These are phyloP conservation scores for Panicum hallii DNA, from an alignment of 202 grass and related monocot species.

Conservation along the genomic window DNA sequence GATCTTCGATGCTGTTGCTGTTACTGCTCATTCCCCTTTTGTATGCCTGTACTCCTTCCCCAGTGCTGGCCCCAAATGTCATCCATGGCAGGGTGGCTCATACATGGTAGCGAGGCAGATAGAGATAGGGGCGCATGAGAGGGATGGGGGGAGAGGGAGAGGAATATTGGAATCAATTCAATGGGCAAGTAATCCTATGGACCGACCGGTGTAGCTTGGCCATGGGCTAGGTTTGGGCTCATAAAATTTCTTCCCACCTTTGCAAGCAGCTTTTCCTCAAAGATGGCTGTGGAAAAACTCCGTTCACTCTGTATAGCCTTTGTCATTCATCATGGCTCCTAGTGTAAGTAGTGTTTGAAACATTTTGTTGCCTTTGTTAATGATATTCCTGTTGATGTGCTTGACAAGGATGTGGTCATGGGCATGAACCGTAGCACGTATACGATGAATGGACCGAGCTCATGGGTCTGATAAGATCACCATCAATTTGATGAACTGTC, in stretches of 20 bases:
- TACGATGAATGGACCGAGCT: background rate
- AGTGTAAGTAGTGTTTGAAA: background rate
- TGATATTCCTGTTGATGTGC: background rate
- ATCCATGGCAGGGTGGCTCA: background rate
- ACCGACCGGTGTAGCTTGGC: background rate
- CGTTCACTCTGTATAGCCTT: background rate
- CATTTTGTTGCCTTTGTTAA: background rate
- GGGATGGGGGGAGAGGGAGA: background rate
- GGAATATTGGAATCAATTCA: background rate
- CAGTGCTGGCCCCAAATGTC: background rate
- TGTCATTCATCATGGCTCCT: background rate
- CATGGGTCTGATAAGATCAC: background rate
- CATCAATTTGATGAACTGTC: background rate
- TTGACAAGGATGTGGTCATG: background rate
- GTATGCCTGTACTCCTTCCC: background rate
- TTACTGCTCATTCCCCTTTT: background rate
- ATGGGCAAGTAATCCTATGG: background rate
- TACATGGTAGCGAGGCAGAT: background rate
- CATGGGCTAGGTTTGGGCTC: background rate
- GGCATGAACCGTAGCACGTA: background rate
- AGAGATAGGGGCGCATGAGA: background rate
- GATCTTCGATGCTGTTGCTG: background rate
- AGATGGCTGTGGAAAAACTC: background rate
- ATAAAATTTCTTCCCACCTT: background rate
- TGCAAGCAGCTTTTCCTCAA: background rate